These are phyloP conservation scores for Penicillium sp. DNA, from an alignment of 2,329 filamentous ascomycete genomes.

Conservation along the genomic window DNA sequence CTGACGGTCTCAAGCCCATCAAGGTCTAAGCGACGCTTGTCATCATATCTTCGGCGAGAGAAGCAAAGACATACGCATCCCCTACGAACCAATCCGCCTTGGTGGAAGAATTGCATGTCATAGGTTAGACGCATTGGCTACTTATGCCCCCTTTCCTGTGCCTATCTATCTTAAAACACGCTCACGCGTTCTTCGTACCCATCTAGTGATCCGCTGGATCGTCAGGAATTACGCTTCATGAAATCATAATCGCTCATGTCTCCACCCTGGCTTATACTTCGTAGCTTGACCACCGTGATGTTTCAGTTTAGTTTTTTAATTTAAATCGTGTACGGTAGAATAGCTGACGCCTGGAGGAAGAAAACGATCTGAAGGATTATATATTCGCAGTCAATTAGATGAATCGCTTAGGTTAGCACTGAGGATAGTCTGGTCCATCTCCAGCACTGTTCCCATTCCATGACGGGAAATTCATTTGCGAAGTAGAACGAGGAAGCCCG, in stretches of 20 bases:
- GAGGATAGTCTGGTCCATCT: constrained; percentile 12
- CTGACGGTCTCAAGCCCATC: constrained; percentile 81
- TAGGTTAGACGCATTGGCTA: constrained; percentile 14
- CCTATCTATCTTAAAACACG: constrained; percentile 19
- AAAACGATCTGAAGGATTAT: no score
- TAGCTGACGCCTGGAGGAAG: no score
- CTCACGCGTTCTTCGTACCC: constrained; percentile 27
- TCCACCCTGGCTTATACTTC: not conserved
- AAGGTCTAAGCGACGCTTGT: constrained; percentile 68
- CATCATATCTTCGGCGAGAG: constrained; percentile 8
- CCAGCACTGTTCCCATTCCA: constrained; percentile 11
- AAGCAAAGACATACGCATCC: constrained; percentile 21
- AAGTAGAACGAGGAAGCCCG: not conserved
- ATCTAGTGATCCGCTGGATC: constrained; percentile 26
- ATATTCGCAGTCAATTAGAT: no score
- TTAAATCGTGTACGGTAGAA: no score
- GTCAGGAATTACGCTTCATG: constrained; percentile 38
- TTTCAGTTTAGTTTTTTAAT: no score
- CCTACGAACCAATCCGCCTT: constrained; percentile 25
- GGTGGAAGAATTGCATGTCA: constrained; percentile 19
- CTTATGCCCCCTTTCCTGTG: constrained; percentile 14
- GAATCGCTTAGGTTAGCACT: not conserved
- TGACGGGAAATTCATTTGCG: not conserved
- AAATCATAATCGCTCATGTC: constrained; percentile 32
- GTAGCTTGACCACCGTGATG: not conserved